Evolutionary conservation across 2,329 filamentous ascomycete species (phyloP).

Genomic region (Lachnellula occidentalis): DNA sequence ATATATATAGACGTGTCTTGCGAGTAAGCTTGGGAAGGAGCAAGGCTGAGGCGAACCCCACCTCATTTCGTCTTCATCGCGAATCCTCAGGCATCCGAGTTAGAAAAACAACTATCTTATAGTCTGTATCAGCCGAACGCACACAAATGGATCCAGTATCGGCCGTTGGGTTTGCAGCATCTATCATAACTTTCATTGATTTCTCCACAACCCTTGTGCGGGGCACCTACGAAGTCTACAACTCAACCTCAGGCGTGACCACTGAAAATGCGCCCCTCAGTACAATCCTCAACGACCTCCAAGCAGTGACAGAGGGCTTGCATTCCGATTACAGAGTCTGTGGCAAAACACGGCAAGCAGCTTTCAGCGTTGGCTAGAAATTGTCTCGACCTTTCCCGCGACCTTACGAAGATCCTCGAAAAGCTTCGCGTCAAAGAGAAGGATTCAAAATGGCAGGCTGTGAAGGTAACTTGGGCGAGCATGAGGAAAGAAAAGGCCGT

Average conservation of each 20-base stretch:
- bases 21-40: too few species aligned
- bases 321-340: background rate
- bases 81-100: too few species aligned
- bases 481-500: background rate
- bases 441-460: background rate
- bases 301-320: background rate
- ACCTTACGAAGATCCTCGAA: slow-evolving; percentile 1
- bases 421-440: background rate
- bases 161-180: slow-evolving; percentile 12
- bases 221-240: slow-evolving; percentile 10
- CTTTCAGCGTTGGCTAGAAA: background rate
- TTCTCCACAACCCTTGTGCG: slow-evolving; percentile 21
- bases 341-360: slow-evolving; percentile 1
- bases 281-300: slow-evolving; percentile 1
- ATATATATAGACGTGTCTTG: too few species aligned
- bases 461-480: background rate
- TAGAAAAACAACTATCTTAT: too few species aligned
- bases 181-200: slow-evolving; percentile 24
- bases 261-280: slow-evolving; percentile 2
- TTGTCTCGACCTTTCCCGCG: background rate
- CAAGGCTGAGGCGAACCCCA: too few species aligned
- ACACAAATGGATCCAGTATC: slow-evolving; percentile 2
- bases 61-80: too few species aligned
- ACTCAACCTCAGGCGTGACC: slow-evolving; percentile 1
- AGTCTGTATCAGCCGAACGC: too few species aligned